A percentile compares a stretch with the other conserved stretches of the same genome.
These are phyloP conservation scores for Pseudozyma thailandica DNA, from an alignment of 1,284 basidiomycete species.

Conservation along the genomic window DNA sequence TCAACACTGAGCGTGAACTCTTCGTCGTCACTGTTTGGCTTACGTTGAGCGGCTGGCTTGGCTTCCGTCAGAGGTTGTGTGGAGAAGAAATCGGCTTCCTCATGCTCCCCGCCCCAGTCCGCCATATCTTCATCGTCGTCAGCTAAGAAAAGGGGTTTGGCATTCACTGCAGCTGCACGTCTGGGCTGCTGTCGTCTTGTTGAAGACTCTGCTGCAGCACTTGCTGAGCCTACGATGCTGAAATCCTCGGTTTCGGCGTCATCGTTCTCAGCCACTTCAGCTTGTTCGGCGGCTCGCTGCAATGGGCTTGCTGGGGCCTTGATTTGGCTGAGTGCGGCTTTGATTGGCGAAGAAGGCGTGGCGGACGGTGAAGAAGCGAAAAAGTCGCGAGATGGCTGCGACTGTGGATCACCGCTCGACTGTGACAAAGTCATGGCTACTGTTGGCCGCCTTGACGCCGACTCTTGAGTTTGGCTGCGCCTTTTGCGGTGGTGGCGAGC, in stretches of 20 bases:
- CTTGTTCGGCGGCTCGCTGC: neutral
- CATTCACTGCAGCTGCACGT: constrained; percentile 30
- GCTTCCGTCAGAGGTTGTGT: constrained; percentile 11
- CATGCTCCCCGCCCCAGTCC: constrained; percentile 17
- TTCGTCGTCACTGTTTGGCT: constrained; percentile 24
- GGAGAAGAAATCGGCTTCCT: constrained; percentile 26
- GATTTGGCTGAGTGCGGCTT: neutral
- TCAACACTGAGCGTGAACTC: constrained; percentile 18
- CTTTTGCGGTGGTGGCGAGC: neutral
- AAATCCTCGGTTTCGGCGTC: constrained; percentile 10
- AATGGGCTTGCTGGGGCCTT: neutral
- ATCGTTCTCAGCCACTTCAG: neutral
- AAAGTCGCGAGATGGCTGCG: constrained; percentile 39
- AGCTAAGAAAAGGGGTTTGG: constrained; percentile 40
- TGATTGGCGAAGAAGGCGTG: constrained; percentile 22
- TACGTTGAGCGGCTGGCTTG: constrained; percentile 4
- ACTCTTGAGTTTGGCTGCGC: no score
- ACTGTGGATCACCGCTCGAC: constrained; percentile 29
- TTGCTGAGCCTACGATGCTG: constrained; percentile 18
- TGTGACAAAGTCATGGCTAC: constrained; percentile 31
- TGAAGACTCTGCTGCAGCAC: constrained; percentile 1
- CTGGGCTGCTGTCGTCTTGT: constrained; percentile 30
- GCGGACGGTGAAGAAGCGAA: constrained; percentile 49
- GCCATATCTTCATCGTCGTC: constrained; percentile 36
- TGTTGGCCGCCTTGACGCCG: neutral